phyloP scores from a whole-genome alignment of 192 early-diverging fungal species.

The Lobulomyces angularis region DNA sequence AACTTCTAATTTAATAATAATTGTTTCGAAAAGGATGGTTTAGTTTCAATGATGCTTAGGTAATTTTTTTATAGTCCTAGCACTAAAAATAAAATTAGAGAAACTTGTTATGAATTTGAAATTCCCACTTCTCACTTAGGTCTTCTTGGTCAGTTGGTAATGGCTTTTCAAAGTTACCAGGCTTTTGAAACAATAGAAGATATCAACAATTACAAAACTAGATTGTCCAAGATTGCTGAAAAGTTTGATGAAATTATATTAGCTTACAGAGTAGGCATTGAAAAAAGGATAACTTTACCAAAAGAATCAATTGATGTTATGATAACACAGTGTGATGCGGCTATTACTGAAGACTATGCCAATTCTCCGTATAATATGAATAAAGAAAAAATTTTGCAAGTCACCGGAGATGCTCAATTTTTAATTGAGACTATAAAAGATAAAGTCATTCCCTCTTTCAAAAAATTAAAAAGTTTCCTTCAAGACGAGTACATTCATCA shows the following conservation, averaged over 20 bases:
- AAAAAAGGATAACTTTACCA: constrained; percentile 11
- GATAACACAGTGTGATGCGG: constrained; percentile 12
- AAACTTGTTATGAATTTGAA: too few relatives aligned
- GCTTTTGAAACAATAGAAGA: constrained; percentile 10
- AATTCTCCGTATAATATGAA: constrained; percentile 5
- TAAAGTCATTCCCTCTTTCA: constrained; percentile 9
- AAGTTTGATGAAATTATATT: constrained; percentile 16
- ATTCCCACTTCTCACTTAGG: too few relatives aligned
- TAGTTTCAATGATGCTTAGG: too few relatives aligned
- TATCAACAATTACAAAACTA: constrained; percentile 11
- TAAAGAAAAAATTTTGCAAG: constrained; percentile 6
- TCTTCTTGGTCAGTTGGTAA: too few relatives aligned
- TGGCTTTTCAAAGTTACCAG: too few relatives aligned
- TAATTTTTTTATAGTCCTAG: too few relatives aligned
- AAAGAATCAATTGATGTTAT: constrained; percentile 12
- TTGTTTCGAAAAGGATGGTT: too few relatives aligned
- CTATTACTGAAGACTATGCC: background rate
- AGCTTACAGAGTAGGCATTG: constrained; percentile 10
- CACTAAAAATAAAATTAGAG: too few relatives aligned
- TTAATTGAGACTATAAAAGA: constrained; percentile 11
- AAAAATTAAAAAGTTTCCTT: constrained; percentile 10
- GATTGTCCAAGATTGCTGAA: constrained; percentile 6
- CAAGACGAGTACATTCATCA: constrained; percentile 20
- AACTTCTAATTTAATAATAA: too few relatives aligned
- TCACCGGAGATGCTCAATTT: constrained; percentile 8